Conservation (phyloP, 805 yeast genomes). For the Pichia eremophila region DNA sequence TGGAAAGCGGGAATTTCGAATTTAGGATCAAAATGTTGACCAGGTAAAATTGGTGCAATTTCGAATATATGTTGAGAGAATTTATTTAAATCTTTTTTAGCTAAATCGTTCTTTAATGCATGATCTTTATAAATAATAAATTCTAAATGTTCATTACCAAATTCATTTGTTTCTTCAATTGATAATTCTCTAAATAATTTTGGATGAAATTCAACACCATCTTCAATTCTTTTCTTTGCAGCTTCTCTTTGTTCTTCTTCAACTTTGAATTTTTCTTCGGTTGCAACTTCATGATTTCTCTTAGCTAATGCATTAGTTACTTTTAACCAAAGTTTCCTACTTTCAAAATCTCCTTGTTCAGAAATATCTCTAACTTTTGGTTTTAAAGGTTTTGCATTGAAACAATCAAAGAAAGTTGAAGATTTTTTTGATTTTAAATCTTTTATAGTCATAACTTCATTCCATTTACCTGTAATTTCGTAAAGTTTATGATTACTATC, state of each 20-base stretch:
- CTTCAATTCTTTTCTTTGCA: constrained; percentile 67
- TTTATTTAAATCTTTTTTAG: constrained; percentile 32
- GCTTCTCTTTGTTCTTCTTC: constrained; percentile 77
- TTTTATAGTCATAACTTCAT: constrained; percentile 68
- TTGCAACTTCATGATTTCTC: constrained; percentile 75
- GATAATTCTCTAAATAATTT: constrained; percentile 52
- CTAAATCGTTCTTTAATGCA: constrained; percentile 24
- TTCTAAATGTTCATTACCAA: constrained; percentile 42
- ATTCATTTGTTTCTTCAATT: constrained; percentile 21
- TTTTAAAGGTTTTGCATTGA: constrained; percentile 37
- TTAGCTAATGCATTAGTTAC: constrained; percentile 74
- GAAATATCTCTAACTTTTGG: constrained; percentile 71
- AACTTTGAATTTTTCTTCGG: constrained; percentile 77
- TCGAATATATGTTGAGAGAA: constrained; percentile 50
- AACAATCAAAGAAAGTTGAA: constrained; percentile 51
- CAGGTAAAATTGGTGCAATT: constrained; percentile 75
- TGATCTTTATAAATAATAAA: constrained; percentile 50
- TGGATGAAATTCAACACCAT: constrained; percentile 75
- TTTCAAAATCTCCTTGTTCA: constrained; percentile 77
- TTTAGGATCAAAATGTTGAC: constrained; percentile 56
- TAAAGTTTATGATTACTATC: constrained; percentile 41
- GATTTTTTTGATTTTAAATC: constrained; percentile 33
- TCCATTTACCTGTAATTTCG: constrained; percentile 87
- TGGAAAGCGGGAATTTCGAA: constrained; percentile 61
- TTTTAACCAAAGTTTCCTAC: constrained; percentile 72